Base-by-base conservation (phyloP, 202 grass and related monocot genomes). In the Miscanthus sacchariflorus region DNA sequence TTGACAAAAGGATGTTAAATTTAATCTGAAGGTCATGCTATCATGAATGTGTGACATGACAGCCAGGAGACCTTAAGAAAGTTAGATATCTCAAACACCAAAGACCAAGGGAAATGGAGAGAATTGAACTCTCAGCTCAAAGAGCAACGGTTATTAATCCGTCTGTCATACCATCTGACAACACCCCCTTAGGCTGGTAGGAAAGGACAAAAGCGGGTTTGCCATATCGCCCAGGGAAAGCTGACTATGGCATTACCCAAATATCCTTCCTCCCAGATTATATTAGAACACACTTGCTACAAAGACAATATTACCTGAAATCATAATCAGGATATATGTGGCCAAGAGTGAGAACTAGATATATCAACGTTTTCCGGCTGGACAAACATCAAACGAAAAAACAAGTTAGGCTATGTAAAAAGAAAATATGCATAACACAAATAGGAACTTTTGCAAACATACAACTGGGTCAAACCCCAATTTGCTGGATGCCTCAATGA, bases 291-390 rank as follows among this genome's bases (percentile, higher is more conserved):
- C 84, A 88, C 71, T 38, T 38, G 0, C 65, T 77, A 83, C 50
- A 68, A 90, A 86, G 52, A 82, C 61, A 95, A 56, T 89, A 79
- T 77, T 99, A 99, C 97, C 94, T 96, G 94, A 99, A 99, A 90
- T 99, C 97, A 89, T 96, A 99, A 90, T 99, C 94, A 74, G 97
- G 97, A 90, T 99, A 99, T 84, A 99, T 91, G 72, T 96, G 94
- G 46, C 91, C 86, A 74, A 96, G 92, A 70, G 94, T 92, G 36
- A 95, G 91, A 77, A 99, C 94, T 12, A 99, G 91, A 87, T 96
- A 99, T 91, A 99, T 99, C 80, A 99, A 90, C 18, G 94, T 93
- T 81, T 91, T 99, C 59, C 94, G 94, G 85, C 94, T 99, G 88
- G 33, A 87, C 27, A 86, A 83, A 84, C 54, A 87, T 58, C 6